A percentile compares a stretch with the other conserved stretches of the same genome.
Conservation (phyloP, 345 rosid species). For the Aquilaria sinensis region DNA sequence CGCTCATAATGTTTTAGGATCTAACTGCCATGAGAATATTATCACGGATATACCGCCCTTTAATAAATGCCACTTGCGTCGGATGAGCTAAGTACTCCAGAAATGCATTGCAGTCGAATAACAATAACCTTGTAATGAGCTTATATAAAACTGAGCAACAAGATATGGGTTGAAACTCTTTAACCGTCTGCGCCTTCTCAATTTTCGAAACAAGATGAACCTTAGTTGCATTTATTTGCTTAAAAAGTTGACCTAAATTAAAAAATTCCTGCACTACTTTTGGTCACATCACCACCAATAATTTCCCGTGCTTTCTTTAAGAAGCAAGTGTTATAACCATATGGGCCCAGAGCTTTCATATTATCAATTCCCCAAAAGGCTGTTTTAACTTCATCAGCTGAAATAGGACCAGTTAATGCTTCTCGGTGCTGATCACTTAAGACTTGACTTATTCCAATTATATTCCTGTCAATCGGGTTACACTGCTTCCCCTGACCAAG, state of each 20-base stretch:
- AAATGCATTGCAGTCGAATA: no score
- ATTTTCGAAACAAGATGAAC: not conserved
- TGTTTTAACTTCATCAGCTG: not conserved
- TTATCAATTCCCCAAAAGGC: not conserved
- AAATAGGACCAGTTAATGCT: no score
- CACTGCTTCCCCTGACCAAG: no score
- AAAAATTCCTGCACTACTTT: not conserved
- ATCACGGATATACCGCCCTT: not conserved
- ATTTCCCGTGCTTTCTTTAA: not conserved
- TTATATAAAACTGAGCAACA: not conserved
- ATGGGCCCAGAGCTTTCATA: not conserved
- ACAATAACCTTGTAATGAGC: no score
- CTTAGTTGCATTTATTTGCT: not conserved
- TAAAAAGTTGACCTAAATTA: not conserved
- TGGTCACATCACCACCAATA: not conserved
- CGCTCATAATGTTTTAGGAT: not conserved
- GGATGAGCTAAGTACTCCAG: not conserved
- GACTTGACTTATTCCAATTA: no score
- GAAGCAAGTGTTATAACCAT: not conserved
- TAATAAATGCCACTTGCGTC: not conserved
- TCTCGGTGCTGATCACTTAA: no score
- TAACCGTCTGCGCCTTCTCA: not conserved
- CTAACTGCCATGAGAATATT: not conserved
- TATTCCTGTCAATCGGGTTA: no score
- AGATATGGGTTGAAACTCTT: not conserved